Conservation (phyloP, 2,329 filamentous ascomycete species). For the Ambrosiella cleistominuta region DNA sequence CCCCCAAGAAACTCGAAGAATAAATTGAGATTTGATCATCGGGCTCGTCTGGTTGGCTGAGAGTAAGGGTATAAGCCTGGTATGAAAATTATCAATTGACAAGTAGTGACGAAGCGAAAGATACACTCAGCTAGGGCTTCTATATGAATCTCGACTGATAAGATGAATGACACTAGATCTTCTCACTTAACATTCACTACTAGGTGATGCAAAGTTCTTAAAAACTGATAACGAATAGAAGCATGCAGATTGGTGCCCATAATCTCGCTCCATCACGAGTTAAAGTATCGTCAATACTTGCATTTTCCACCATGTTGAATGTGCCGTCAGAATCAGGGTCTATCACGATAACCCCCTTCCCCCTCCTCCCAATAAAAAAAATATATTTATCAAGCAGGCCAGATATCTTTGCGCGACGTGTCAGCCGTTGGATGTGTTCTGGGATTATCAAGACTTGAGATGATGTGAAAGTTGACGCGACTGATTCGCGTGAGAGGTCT, state of each 20-base stretch:
- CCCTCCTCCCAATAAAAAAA: too few species aligned
- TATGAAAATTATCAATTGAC: not conserved
- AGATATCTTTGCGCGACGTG: not conserved
- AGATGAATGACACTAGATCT: not conserved
- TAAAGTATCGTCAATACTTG: not conserved
- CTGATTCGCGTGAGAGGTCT: not conserved
- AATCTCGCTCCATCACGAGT: not conserved
- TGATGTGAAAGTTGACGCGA: not conserved
- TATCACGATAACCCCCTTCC: too few species aligned
- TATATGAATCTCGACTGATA: not conserved
- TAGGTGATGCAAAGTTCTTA: too few species aligned
- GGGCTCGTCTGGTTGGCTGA: not conserved
- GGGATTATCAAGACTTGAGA: not conserved
- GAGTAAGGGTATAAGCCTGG: not conserved
- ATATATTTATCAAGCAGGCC: too few species aligned
- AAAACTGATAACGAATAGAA: too few species aligned
- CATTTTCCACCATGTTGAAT: not conserved
- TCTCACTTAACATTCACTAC: not conserved
- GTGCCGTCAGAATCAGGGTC: not conserved
- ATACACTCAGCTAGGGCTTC: not conserved
- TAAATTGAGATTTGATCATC: conserved; percentile 1
- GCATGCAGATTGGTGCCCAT: not conserved
- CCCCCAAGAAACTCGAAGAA: not conserved
- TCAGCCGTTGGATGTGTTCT: not conserved
- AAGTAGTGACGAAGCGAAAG: not conserved